Conservation (phyloP, 1,139 yeast species). For the Sugiyamaella novakii region DNA sequence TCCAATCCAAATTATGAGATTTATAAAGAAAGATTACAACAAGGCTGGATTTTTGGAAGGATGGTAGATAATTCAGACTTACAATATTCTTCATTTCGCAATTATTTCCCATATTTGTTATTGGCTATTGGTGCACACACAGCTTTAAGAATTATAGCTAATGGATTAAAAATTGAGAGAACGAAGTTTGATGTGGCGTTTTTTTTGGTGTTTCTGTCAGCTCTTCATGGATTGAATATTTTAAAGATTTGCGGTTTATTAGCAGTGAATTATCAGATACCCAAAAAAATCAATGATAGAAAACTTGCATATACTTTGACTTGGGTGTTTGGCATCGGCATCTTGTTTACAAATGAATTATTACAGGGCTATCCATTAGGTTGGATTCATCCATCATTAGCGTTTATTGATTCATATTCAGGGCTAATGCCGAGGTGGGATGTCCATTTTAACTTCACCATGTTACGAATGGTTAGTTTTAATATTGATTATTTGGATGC, state of each 20-base stretch:
- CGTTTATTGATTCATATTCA: conserved; percentile 49
- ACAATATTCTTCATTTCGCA: conserved; percentile 86
- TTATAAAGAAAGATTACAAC: conserved; percentile 68
- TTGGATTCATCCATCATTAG: conserved; percentile 40
- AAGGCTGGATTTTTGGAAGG: conserved; percentile 53
- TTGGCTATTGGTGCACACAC: conserved; percentile 60
- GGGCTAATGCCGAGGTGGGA: conserved; percentile 94
- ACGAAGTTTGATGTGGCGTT: conserved; percentile 68
- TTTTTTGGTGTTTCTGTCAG: conserved; percentile 69
- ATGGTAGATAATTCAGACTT: conserved; percentile 74
- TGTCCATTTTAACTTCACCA: conserved; percentile 87
- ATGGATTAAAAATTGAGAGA: conserved; percentile 39
- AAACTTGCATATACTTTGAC: conserved; percentile 40
- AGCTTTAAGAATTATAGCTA: conserved; percentile 46
- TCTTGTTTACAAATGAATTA: conserved; percentile 76
- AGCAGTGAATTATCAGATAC: conserved; percentile 55
- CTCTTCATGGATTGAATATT: conserved; percentile 77
- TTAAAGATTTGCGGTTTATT: conserved; percentile 64
- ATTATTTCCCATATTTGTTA: conserved; percentile 65
- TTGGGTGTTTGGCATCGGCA: conserved; percentile 78
- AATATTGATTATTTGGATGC: conserved; percentile 64
- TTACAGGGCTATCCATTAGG: conserved; percentile 59
- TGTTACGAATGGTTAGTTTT: conserved; percentile 80
- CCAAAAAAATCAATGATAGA: conserved; percentile 43
- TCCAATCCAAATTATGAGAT: conserved; percentile 72